phyloP scores from a whole-genome alignment of 371 early-diverging fungal genomes.

The Rhizopus sp. region DNA sequence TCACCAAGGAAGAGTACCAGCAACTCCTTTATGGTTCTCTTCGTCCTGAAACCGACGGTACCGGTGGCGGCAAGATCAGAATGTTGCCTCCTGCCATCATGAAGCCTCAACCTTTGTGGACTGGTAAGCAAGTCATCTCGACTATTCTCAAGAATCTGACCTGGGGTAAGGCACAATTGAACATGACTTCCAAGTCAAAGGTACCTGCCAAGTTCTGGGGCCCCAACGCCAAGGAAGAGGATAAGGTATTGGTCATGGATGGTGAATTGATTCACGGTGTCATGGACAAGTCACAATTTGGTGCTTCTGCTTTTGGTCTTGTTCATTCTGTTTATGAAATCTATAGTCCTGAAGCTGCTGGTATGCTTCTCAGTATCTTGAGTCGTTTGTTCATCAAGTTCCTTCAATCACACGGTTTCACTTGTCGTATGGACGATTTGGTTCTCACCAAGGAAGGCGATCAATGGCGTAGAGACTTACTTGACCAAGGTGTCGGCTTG shows the following conservation, averaged over 20 bases:
- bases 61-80: constrained; percentile 75
- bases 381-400: constrained; percentile 95
- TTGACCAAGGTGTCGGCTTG: constrained; percentile 52
- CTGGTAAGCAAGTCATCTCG: constrained; percentile 98
- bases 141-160: constrained; percentile 76
- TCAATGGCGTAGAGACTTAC: constrained; percentile 70
- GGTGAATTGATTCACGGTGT: constrained; percentile 96
- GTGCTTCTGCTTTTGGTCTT: constrained; percentile 92
- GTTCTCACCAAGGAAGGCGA: constrained; percentile 85
- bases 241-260: constrained; percentile 82
- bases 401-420: constrained; percentile 92
- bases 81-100: constrained; percentile 85
- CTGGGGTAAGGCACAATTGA: constrained; percentile 74
- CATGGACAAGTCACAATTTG: constrained; percentile 98
- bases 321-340: constrained; percentile 98
- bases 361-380: constrained; percentile 91
- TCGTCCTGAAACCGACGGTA: constrained; percentile 72
- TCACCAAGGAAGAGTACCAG: constrained; percentile 90
- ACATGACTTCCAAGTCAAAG: constrained; percentile 86
- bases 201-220: constrained; percentile 92
- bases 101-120: constrained; percentile 92
- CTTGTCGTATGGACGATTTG: constrained; percentile 99
- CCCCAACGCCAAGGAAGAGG: constrained; percentile 89
- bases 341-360: constrained; percentile 93
- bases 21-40: constrained; percentile 91